Base-by-base conservation (phyloP, 2,329 filamentous ascomycete genomes). In the Lomentospora prolificans region DNA sequence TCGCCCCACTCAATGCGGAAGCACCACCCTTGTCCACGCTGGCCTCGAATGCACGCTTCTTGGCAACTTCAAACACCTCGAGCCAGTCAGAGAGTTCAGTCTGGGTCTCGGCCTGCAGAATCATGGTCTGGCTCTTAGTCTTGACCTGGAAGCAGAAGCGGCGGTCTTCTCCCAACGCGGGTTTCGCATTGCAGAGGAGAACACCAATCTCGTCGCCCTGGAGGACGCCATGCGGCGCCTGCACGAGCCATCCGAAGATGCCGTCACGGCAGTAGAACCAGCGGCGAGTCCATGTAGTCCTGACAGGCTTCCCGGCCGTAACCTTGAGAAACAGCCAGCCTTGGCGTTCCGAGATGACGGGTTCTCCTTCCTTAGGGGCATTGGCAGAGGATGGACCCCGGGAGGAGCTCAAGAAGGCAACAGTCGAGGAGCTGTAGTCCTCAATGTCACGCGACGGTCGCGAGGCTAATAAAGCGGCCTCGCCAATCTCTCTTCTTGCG, bases 131-230 rank as follows among this genome's bases (percentile, higher is more conserved):
- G 64, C 89, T 95, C 70, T 96, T 99, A 2, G 94, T 99, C 75
- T 97, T 99, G 64, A 99, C 87, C 70, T 99, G 94, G 64, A 99
- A 96, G 67, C 94, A 97, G 70, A 97, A 99, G 14, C 94, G 82
- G 39, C 94, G 84, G 65, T 99, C 94, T 70, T 99, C 94, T 61
- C 89, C 85, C 53, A 95, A 87, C 0, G 91, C 90, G 17, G 91
- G 90, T 64, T 92, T 89, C 51, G 94, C 87, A 64, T 89, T 95
- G 72, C 94, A 99, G 39, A 99, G 82, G 54, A 99, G 73, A 3
- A 99, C 91, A 41, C 94, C 94, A 58, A 96, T 95, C 71, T 95
- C 90, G 64, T 99, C 94, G 50, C 90, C 95, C 68, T 97, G 92
- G 62, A 97, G 84, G 22, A 99, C 94, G 31, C 90, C 92, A 57